These are phyloP conservation scores for Schwanniomyces sp. DNA, from an alignment of 805 yeast genomes.

Conservation along the genomic window DNA sequence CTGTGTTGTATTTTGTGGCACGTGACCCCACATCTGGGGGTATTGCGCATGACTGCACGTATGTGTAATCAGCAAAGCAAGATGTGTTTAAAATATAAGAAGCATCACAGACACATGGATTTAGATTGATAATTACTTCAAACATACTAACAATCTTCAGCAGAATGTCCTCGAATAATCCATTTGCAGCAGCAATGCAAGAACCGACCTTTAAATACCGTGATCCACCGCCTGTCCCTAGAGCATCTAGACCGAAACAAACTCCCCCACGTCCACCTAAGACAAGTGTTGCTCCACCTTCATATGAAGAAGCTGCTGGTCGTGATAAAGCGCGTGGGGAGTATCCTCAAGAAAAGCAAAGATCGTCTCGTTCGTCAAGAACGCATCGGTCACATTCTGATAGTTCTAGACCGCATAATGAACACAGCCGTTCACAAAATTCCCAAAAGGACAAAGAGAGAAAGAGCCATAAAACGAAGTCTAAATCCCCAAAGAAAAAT, in stretches of 20 bases:
- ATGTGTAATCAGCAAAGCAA: slow-evolving; percentile 2
- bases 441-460: slow-evolving; percentile 15
- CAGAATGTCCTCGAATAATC: slow-evolving; percentile 50
- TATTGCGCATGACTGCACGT: neutral
- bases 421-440: slow-evolving; percentile 8
- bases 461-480: slow-evolving; percentile 12
- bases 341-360: slow-evolving; percentile 54
- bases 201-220: slow-evolving; percentile 38
- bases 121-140: neutral
- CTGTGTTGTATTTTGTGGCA: neutral
- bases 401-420: slow-evolving; percentile 13
- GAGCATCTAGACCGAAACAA: slow-evolving; percentile 4
- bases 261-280: slow-evolving; percentile 33
- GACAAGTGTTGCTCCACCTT: slow-evolving; percentile 49
- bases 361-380: slow-evolving; percentile 15
- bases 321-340: slow-evolving; percentile 38
- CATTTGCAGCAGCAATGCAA: slow-evolving; percentile 49
- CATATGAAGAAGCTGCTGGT: slow-evolving; percentile 72
- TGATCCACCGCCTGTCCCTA: slow-evolving; percentile 35
- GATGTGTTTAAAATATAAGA: neutral
- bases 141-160: slow-evolving; percentile 16
- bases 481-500: slow-evolving; percentile 39
- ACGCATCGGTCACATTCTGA: slow-evolving; percentile 20
- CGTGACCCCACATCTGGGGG: neutral
- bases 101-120: neutral